Base-by-base conservation (phyloP, 1,139 yeast genomes). In the Chernovozyma sophiae-reginae region DNA sequence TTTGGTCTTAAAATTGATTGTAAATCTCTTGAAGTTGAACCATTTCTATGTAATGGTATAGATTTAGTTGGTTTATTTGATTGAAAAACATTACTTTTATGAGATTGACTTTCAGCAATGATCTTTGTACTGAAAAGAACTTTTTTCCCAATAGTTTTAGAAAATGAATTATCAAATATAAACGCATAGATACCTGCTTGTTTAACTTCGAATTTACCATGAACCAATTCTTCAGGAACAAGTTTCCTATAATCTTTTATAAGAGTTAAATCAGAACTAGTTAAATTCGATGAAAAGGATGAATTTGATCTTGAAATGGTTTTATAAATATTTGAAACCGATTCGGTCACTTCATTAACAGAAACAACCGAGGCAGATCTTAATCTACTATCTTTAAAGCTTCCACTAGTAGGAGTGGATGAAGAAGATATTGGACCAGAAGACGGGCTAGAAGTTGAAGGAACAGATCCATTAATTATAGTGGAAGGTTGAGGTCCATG, bases 101-200 rank as follows among this genome's bases (percentile, higher is more conserved):
- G 29, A 13, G 29, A 26, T 13, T 26, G 15, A 26, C 11, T 16
- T 26, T 26, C 29, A 26, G 29, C 18, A n/a, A 59, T 55, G 11
- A 78, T 65, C 40, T 72, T 72, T 36, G 76, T 71, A 37, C 82
- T 77, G 57, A 89, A 89, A 39, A 81, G 67, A 1, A 90, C 81
- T 43, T 83, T 86, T 60, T 92, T 92, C 36, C 90, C 80, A 17
- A 81, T 84, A 31, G 83, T 86, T 52, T 86, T 87, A 28, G 96
- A 83, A 48, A 90, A 87, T 1, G 96, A 84, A 58, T 92, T 92
- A 59, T 92, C 97, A 55, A 92, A 83, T 14, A 92, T 83, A 54
- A 92, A 83, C 0, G 97, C 97, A 62, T 77, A 85, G 55, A 81
- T 74, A 2, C 86, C 86, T 10, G 79, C 81, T 25, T 65, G 63